Conservation (phyloP, 225 moss, liverwort and hornwort genomes). For the Straminergon stramineum region DNA sequence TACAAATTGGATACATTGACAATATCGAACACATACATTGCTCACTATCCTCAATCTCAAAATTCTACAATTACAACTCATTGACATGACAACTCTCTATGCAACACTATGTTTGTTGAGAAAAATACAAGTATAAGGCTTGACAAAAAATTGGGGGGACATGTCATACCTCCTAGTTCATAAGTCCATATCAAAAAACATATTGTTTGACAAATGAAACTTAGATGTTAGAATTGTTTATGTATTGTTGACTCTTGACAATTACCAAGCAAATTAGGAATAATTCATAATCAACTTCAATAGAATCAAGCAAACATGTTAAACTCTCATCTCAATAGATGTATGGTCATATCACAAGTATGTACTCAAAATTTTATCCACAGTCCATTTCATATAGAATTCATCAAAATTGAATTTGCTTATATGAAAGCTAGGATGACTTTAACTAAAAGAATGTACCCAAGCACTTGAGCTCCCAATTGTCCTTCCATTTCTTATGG, state of each 20-base stretch:
- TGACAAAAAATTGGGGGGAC: fast-evolving
- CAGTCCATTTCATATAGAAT: neutral
- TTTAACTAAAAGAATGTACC: neutral
- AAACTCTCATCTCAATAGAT: neutral
- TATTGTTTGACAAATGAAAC: neutral
- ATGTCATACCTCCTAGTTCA: neutral
- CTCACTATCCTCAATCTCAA: neutral
- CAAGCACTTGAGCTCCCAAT: neutral
- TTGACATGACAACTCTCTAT: neutral
- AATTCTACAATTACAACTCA: neutral
- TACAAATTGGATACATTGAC: neutral
- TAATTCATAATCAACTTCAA: too few relatives aligned
- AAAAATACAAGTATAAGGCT: neutral
- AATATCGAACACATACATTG: neutral
- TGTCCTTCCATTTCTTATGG: neutral
- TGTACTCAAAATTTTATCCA: neutral
- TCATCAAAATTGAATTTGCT: neutral
- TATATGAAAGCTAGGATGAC: neutral
- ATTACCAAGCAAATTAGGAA: too few relatives aligned
- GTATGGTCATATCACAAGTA: neutral
- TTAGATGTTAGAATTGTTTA: too few relatives aligned
- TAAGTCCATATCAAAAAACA: too few relatives aligned
- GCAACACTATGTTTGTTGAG: neutral
- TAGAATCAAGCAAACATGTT: too few relatives aligned
- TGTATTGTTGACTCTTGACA: too few relatives aligned